Base-by-base conservation (phyloP, 2,329 filamentous ascomycete species). In the Colletotrichum musae region DNA sequence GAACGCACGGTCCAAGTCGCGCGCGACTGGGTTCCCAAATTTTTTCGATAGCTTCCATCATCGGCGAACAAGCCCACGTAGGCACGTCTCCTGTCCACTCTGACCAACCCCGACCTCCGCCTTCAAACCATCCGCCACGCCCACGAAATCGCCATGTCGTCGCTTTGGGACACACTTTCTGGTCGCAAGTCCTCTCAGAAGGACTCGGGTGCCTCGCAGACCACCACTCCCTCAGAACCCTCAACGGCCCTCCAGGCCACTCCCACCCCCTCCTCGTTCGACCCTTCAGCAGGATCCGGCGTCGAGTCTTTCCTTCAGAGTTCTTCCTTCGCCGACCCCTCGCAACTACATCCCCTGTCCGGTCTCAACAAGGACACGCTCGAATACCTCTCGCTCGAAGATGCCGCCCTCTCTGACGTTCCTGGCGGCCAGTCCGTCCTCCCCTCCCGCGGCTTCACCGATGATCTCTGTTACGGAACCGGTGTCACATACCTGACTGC, bases 401-500 rank as follows among this genome's bases (percentile, higher is more conserved):
- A 99, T 80, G 93, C 94, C 58, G 89, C 92, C 32, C 90, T 98
- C 68, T 94, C 94, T 71, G 91, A 97, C 77, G 88, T 97, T 21
- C 94, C 95, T 57, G 95, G 94, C 77, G 88, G 91, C 69, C 93
- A 93, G 79, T 97, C 95, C 51, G 92, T 95, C 63, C 89, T 99
- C 63, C 96, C 97, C 51, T 98, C 95, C 65, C 92, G 96, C 80
- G 96, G 96, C 79, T 99, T 97, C 91, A 97, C 95, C 70, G 96
- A 99, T 79, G 96, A 99, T 81, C 89, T 99, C 70, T 98, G 96
- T 84, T 99, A 99, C 81, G 96, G 97, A 77, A 97, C 96, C 24
- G 96, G 96, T 75, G 91, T 95, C 71, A 97, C 94, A 78, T 99
- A 99, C 80, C 86, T 99, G 70, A 86, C 93, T n/a, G 96, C 93